Evolutionary conservation across 2,329 filamentous ascomycete genomes (phyloP), one percentile per base, ranked within the genome.

Genomic region (Acrocalymma vagum): DNA sequence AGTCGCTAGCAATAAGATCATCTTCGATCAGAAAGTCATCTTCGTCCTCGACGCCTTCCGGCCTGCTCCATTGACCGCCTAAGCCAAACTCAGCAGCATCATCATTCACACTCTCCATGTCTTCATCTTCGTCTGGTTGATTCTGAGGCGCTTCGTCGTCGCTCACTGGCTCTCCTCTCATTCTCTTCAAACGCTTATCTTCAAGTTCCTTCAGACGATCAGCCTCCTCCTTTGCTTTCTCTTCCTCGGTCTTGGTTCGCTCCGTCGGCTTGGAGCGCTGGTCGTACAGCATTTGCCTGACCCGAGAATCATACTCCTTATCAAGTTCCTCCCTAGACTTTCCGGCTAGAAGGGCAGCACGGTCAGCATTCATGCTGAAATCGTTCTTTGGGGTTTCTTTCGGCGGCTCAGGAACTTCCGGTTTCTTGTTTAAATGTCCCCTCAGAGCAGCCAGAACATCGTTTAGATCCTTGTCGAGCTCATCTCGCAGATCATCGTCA

Each of bases 1-100:
- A 93, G 24, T 85, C 88, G 54, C 86, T 92, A 9, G 91, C 91
- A 22, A 96, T 81, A 11, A 97, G 78, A 61, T 95, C 87, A 48
- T 94, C 89, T 44, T 97, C 93, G 48, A 96, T 85, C 17, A 93
- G 67, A 59, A 97, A 97, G 57, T 96, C 90, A 58, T 97, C 93
- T 64, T 97, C 93, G 55, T 96, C 93, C 52, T 96, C 91, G 22
- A 95, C 43, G 53, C 70, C 54, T 38, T 61, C 46, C 51, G 65
- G 53, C 62, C 65, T 48, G 26, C 59, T 61, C 17, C 60, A 58
- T 18, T 61, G 42, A 4, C 66, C 87, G 78, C 58, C 29, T n/a
- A 86, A 70, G 2, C 83, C 83, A 60, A 86, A 86, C 33, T 78
- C 76, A 32, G 75, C 79, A 10, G 83, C 82, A 60, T 87, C 82